A percentile compares a stretch with the other conserved stretches of the same genome.
Conservation (phyloP, 2,329 filamentous ascomycete genomes). For the Phaeosphaeria sp. region DNA sequence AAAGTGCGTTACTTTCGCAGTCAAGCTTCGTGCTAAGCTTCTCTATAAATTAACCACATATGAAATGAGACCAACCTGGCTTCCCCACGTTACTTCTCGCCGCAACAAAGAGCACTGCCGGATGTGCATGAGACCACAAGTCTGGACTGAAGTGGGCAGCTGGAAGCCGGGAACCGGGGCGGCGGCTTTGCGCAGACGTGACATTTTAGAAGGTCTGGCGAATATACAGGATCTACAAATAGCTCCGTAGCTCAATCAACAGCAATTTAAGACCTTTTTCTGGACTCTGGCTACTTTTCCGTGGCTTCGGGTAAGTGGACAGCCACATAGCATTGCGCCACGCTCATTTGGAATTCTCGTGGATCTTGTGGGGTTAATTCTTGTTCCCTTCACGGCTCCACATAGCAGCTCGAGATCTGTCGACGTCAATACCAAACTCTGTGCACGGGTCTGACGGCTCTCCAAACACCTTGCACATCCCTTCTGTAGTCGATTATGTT, state of each 20-base stretch:
- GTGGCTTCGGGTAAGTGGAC: neutral
- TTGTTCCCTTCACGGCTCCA: neutral
- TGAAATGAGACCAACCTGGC: slow-evolving; percentile 12
- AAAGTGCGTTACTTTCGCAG: slow-evolving; percentile 20
- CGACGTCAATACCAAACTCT: too few relatives aligned
- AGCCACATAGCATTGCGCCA: neutral
- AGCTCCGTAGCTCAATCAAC: neutral
- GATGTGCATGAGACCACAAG: too few relatives aligned
- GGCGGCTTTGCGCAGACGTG: too few relatives aligned
- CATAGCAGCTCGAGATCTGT: neutral
- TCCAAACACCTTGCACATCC: too few relatives aligned
- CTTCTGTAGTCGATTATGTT: neutral
- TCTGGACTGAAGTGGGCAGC: neutral
- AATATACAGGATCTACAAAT: neutral
- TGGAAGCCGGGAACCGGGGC: neutral
- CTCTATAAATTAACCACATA: slow-evolving; percentile 16
- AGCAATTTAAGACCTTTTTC: neutral
- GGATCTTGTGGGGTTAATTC: neutral
- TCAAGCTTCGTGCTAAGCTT: slow-evolving; percentile 38
- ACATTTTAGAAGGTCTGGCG: too few relatives aligned
- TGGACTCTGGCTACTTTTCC: neutral
- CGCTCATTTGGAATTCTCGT: neutral
- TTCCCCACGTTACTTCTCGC: slow-evolving; percentile 14
- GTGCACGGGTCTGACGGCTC: too few relatives aligned
- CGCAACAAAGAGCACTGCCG: neutral